phyloP scores from a whole-genome alignment of 164 flowering plant genomes.

The Sextonia rubra region DNA sequence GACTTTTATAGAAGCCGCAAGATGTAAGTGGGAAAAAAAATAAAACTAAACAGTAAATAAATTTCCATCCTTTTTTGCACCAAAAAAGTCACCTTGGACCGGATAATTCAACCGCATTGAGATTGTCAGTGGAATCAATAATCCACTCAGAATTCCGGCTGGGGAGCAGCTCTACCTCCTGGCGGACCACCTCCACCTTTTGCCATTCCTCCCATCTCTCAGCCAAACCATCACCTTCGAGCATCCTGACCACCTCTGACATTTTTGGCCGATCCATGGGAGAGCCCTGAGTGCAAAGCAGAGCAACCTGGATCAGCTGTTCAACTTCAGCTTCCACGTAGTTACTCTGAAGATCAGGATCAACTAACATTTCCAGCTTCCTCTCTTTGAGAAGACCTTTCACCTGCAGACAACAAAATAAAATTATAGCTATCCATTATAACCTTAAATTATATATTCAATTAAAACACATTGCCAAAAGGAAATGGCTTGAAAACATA shows the following conservation, averaged over 20 bases:
- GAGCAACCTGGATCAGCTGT: conserved; percentile 80
- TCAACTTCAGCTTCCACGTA: conserved; percentile 80
- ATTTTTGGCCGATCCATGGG: conserved; percentile 85
- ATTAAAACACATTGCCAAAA: too few species aligned
- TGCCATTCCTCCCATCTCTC: conserved; percentile 96
- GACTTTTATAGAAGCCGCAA: conserved; percentile 7
- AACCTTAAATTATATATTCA: too few species aligned
- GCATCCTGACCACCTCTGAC: conserved; percentile 95
- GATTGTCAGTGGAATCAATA: conserved; percentile 63
- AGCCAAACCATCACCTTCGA: conserved; percentile 87
- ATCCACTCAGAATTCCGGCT: conserved; percentile 59
- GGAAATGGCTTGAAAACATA: conserved; percentile 11
- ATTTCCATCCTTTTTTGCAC: not conserved
- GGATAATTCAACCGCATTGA: conserved; percentile 72
- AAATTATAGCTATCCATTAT: too few species aligned
- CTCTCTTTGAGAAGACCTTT: conserved; percentile 88
- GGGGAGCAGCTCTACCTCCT: conserved; percentile 58
- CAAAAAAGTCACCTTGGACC: conserved; percentile 68
- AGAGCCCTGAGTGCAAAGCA: conserved; percentile 81
- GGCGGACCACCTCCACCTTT: conserved; percentile 72
- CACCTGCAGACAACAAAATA: conserved; percentile 41
- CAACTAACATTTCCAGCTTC: conserved; percentile 73
- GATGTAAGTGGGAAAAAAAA: conserved; percentile 1
- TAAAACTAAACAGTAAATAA: not conserved
- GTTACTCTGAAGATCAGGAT: conserved; percentile 67